Percentiles rank a stretch among this genome's conserved stretches.
Conservation (phyloP, 495 filamentous ascomycete genomes). For the Trichoderma erinaceum region DNA sequence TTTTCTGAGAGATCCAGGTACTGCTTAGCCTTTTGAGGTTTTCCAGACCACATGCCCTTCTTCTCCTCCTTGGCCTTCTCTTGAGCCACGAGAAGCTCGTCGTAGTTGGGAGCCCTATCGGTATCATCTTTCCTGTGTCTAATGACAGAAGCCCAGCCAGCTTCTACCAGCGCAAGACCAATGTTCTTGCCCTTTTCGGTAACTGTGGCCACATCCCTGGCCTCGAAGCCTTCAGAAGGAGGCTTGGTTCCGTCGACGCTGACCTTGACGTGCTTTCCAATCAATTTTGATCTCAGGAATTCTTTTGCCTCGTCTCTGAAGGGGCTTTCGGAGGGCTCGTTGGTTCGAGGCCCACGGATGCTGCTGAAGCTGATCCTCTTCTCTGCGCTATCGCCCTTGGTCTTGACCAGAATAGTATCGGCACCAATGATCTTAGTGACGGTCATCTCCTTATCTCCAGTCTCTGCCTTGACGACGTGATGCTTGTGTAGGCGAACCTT, state of each 20-base stretch:
- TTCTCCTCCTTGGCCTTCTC: constrained; percentile 71
- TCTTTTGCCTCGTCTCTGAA: constrained; percentile 94
- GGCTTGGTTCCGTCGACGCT: constrained; percentile 85
- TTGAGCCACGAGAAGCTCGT: constrained; percentile 84
- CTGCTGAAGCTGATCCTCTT: constrained; percentile 90
- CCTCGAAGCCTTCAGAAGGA: constrained; percentile 85
- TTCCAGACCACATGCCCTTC: constrained; percentile 91
- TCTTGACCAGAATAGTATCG: constrained; percentile 80
- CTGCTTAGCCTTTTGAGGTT: constrained; percentile 69
- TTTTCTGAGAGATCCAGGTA: constrained; percentile 88
- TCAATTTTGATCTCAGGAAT: constrained; percentile 84
- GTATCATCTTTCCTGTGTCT: constrained; percentile 88
- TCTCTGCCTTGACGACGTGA: constrained; percentile 58
- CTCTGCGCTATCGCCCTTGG: constrained; percentile 67
- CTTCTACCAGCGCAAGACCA: constrained; percentile 76
- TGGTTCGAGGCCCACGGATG: constrained; percentile 74
- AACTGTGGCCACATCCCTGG: constrained; percentile 88
- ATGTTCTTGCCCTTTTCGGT: constrained; percentile 80
- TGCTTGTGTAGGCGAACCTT: constrained; percentile 72
- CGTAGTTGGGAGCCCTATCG: constrained; percentile 88
- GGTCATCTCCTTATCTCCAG: constrained; percentile 62
- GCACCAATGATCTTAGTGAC: constrained; percentile 82
- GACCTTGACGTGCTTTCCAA: constrained; percentile 89
- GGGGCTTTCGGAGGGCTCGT: constrained; percentile 58
- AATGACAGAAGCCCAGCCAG: constrained; percentile 88